Evolutionary conservation across 2,329 filamentous ascomycete species (phyloP).

Genomic region (Trichophyton mentagrophytes): DNA sequence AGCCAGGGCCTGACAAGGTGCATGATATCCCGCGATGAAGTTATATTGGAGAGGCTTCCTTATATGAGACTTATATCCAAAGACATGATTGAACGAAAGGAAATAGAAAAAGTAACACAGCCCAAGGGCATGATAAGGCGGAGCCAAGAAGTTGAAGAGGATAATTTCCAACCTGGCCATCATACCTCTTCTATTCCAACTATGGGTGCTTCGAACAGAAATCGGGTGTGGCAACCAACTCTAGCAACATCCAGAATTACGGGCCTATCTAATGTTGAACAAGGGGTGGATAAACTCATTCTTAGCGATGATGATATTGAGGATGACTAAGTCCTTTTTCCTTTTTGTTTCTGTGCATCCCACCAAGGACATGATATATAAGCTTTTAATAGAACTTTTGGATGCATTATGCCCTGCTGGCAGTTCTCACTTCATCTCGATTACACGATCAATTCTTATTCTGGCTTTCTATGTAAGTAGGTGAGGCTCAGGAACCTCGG

Average conservation of each 20-base stretch:
- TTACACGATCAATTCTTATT: not conserved
- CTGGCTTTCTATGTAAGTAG: too few species aligned
- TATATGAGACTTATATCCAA: conserved; percentile 59
- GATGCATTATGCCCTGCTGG: not conserved
- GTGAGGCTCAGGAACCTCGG: not conserved
- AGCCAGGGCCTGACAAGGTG: conserved; percentile 12
- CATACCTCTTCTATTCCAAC: not conserved
- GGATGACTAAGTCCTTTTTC: conserved; percentile 31
- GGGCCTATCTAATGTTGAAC: conserved; percentile 22
- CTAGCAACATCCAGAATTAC: not conserved
- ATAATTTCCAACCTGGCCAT: conserved; percentile 13
- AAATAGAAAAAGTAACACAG: conserved; percentile 55
- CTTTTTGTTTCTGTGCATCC: too few species aligned
- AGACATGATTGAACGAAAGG: conserved; percentile 32
- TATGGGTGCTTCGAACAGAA: conserved; percentile 6
- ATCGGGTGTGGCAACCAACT: not conserved
- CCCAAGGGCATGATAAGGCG: conserved; percentile 48
- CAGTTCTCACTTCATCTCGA: not conserved
- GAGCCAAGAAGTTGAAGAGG: conserved; percentile 33
- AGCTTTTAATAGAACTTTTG: not conserved
- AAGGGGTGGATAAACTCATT: conserved; percentile 53
- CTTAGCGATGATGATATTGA: conserved; percentile 78
- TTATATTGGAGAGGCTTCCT: conserved; percentile 67
- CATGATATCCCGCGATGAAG: conserved; percentile 27
- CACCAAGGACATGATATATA: not conserved